Evolutionary conservation across 2,329 filamentous ascomycete genomes (phyloP).

Genomic region (Pseudocercospora fijiensis): DNA sequence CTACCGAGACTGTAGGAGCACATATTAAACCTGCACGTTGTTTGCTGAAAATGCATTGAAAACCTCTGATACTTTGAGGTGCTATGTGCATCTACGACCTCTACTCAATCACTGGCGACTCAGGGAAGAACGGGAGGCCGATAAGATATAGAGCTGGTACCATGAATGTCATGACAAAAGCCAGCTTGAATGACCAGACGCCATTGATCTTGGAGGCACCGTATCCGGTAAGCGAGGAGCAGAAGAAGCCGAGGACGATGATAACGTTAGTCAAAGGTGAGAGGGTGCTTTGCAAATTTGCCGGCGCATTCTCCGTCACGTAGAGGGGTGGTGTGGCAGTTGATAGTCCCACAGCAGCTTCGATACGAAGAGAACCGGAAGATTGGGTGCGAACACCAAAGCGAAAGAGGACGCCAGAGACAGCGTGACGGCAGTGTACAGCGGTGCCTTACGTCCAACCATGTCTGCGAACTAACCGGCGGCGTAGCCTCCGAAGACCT

Average conservation of each 20-base stretch:
- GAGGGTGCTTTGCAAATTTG: slow-evolving; percentile 27
- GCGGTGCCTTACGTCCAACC: slow-evolving; percentile 27
- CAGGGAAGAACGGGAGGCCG: slow-evolving; percentile 60
- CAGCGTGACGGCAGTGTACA: slow-evolving; percentile 25
- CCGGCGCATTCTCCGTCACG: slow-evolving; percentile 32
- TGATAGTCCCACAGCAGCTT: slow-evolving; percentile 31
- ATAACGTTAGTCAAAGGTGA: slow-evolving; percentile 32
- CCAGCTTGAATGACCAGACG: slow-evolving; percentile 29
- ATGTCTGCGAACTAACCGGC: slow-evolving; percentile 33
- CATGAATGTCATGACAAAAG: slow-evolving; percentile 31
- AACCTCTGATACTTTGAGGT: neutral
- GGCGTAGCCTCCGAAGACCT: slow-evolving; percentile 30
- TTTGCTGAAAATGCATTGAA: too few relatives aligned
- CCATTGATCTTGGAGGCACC: slow-evolving; percentile 30
- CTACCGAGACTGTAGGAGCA: too few relatives aligned
- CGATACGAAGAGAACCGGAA: slow-evolving; percentile 35
- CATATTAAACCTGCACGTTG: too few relatives aligned
- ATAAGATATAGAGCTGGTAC: slow-evolving; percentile 28
- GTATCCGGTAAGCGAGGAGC: slow-evolving; percentile 30
- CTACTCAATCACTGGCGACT: slow-evolving; percentile 64
- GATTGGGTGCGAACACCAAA: slow-evolving; percentile 32
- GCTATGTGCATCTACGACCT: neutral
- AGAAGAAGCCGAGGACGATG: slow-evolving; percentile 33
- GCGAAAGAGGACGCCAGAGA: slow-evolving; percentile 29
- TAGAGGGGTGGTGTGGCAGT: slow-evolving; percentile 31